A percentile compares a stretch with the other conserved stretches of the same genome.
Conservation (phyloP, 345 rosid genomes). For the Fremontodendron californicum region DNA sequence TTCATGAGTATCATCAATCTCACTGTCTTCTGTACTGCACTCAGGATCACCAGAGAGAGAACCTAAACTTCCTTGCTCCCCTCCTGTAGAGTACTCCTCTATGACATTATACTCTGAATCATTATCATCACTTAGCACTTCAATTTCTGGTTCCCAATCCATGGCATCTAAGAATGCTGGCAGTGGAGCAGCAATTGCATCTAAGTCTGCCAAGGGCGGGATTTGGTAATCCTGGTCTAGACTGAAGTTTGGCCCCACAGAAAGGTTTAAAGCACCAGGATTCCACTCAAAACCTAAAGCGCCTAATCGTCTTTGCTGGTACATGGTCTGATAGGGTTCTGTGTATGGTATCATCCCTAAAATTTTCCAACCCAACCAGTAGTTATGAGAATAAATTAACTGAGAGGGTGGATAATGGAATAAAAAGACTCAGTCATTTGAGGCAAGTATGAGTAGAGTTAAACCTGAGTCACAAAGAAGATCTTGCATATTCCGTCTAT, state of each 20-base stretch:
- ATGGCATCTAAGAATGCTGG: slow-evolving; percentile 80
- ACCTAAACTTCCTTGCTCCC: slow-evolving; percentile 62
- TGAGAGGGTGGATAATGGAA: slow-evolving; percentile 6
- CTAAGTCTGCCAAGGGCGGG: slow-evolving; percentile 86
- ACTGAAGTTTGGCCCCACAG: slow-evolving; percentile 87
- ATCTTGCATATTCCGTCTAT: slow-evolving; percentile 94
- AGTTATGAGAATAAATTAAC: slow-evolving; percentile 16
- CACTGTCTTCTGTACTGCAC: slow-evolving; percentile 60
- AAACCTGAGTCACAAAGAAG: slow-evolving; percentile 96
- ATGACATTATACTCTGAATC: slow-evolving; percentile 94
- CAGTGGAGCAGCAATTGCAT: slow-evolving; percentile 60
- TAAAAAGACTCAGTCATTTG: slow-evolving; percentile 15
- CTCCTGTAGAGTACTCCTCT: slow-evolving; percentile 71
- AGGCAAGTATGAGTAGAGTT: slow-evolving; percentile 15
- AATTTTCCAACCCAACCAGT: slow-evolving; percentile 26
- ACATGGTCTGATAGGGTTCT: slow-evolving; percentile 95
- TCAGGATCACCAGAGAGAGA: slow-evolving; percentile 63
- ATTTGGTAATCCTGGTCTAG: slow-evolving; percentile 78
- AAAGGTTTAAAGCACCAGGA: slow-evolving; percentile 67
- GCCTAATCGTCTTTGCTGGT: slow-evolving; percentile 88
- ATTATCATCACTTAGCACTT: slow-evolving; percentile 71
- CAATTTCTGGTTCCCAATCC: slow-evolving; percentile 94
- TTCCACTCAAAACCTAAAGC: slow-evolving; percentile 92
- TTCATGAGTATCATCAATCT: slow-evolving; percentile 47
- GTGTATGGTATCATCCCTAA: slow-evolving; percentile 89